These are phyloP conservation scores for Leucaena leucocephala DNA, from an alignment of 306 rosid genomes.

Conservation along the genomic window DNA sequence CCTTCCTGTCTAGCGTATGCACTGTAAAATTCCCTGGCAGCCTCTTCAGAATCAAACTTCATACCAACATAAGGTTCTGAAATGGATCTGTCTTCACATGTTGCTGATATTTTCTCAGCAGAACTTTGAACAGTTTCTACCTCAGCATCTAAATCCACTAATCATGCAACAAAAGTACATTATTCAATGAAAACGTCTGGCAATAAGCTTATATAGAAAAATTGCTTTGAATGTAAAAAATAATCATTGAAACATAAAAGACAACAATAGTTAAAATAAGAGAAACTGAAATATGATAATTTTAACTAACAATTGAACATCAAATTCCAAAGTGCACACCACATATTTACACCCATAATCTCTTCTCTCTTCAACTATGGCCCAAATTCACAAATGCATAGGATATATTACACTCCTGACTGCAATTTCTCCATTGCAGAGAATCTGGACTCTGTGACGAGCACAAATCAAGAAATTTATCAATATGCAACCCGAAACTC, in stretches of 20 bases:
- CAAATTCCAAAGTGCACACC: neutral
- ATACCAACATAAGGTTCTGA: slow-evolving; percentile 43
- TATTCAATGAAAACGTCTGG: slow-evolving; percentile 18
- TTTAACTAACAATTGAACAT: neutral
- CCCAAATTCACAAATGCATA: neutral
- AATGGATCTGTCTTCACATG: slow-evolving; percentile 30
- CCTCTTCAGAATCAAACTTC: slow-evolving; percentile 52
- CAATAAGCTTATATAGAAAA: neutral
- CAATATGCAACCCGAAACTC: slow-evolving; percentile 6
- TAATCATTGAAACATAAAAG: neutral
- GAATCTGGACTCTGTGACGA: neutral
- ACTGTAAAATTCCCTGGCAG: slow-evolving; percentile 38
- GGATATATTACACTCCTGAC: neutral
- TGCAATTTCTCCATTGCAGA: neutral
- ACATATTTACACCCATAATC: neutral
- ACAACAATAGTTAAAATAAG: neutral
- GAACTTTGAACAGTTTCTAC: slow-evolving; percentile 31
- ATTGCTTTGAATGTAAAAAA: neutral
- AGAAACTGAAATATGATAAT: neutral
- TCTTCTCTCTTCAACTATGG: neutral
- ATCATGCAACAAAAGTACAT: slow-evolving; percentile 3
- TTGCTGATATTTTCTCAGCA: slow-evolving; percentile 19
- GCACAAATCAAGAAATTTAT: neutral
- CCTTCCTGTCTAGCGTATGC: slow-evolving; percentile 41
- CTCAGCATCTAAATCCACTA: slow-evolving; percentile 39